Evolutionary conservation across 2,329 filamentous ascomycete species (phyloP).

Genomic region (Talaromyces verruculosus): DNA sequence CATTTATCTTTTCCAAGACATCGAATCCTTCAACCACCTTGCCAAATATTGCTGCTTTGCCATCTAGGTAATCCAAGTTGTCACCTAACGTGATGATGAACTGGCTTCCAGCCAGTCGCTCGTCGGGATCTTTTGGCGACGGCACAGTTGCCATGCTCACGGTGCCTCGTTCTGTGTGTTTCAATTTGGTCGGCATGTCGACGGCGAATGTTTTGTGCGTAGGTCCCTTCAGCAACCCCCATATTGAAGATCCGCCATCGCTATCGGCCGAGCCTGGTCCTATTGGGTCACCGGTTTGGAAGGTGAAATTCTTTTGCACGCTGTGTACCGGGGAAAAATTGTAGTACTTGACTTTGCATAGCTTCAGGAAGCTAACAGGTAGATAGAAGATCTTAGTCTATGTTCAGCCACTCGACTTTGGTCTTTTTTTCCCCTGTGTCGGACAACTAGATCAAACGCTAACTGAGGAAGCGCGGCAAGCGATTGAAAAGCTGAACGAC

Average conservation of each 20-base stretch:
- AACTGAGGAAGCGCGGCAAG: conserved; percentile 19
- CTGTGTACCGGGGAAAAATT: conserved; percentile 93
- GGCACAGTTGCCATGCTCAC: conserved; percentile 97
- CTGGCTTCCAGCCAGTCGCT: conserved; percentile 80
- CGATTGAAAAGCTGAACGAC: neutral
- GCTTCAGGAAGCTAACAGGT: conserved; percentile 80
- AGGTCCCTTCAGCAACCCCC: conserved; percentile 73
- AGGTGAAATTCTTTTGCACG: conserved; percentile 92
- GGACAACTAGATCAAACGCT: conserved; percentile 18
- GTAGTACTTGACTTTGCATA: conserved; percentile 99
- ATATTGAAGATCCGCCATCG: conserved; percentile 91
- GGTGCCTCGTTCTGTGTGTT: conserved; percentile 83
- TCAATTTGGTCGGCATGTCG: conserved; percentile 82
- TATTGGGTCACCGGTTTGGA: conserved; percentile 92
- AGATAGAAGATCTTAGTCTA: conserved; percentile 51
- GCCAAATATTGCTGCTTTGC: conserved; percentile 91
- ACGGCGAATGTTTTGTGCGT: conserved; percentile 76
- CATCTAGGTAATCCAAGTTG: conserved; percentile 84
- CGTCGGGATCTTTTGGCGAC: conserved; percentile 72
- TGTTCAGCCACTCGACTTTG: conserved; percentile 53
- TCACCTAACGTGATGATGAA: conserved; percentile 92
- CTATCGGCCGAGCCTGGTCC: conserved; percentile 80
- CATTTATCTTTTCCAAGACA: conserved; percentile 88
- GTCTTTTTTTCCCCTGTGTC: conserved; percentile 24
- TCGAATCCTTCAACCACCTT: conserved; percentile 96